Evolutionary conservation across 2,329 filamentous ascomycete genomes (phyloP).

Genomic region (Metarhizium sp.): DNA sequence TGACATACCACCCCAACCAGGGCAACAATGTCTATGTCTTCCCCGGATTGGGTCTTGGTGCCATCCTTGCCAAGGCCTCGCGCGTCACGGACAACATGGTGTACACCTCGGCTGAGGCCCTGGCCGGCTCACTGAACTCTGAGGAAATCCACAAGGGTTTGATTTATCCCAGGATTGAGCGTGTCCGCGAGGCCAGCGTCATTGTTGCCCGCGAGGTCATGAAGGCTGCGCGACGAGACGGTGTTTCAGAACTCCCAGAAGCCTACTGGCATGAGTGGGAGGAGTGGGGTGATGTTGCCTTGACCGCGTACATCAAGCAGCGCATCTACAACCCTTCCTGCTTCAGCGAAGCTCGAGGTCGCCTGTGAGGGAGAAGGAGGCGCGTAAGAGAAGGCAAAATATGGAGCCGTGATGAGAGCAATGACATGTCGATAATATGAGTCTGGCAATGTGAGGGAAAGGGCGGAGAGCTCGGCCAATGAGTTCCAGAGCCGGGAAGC

Average conservation of each 20-base stretch:
- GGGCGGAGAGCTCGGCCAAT: neutral
- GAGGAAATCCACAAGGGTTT: conserved; percentile 77
- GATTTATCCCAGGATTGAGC: conserved; percentile 84
- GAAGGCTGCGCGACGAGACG: conserved; percentile 76
- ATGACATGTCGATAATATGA: neutral
- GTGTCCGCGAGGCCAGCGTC: conserved; percentile 84
- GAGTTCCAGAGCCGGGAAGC: neutral
- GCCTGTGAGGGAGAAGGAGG: conserved; percentile 15
- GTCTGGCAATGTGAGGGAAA: neutral
- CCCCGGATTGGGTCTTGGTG: conserved; percentile 87
- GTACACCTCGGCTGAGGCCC: conserved; percentile 79
- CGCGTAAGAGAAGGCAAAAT: neutral
- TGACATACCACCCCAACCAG: conserved; percentile 69
- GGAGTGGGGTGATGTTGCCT: conserved; percentile 57
- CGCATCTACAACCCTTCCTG: conserved; percentile 49
- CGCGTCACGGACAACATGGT: conserved; percentile 93
- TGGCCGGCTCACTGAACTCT: conserved; percentile 67
- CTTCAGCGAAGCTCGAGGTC: conserved; percentile 26
- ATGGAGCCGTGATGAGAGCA: neutral
- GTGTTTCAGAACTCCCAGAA: conserved; percentile 61
- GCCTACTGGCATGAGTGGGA: conserved; percentile 64
- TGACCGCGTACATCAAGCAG: conserved; percentile 51
- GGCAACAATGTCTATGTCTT: conserved; percentile 92
- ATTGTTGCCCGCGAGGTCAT: conserved; percentile 86
- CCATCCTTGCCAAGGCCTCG: conserved; percentile 82